A percentile compares a stretch with the other conserved stretches of the same genome.
These are phyloP conservation scores for Penicillium psychrosexuale DNA, from an alignment of 2,329 filamentous ascomycete genomes.

Conservation along the genomic window DNA sequence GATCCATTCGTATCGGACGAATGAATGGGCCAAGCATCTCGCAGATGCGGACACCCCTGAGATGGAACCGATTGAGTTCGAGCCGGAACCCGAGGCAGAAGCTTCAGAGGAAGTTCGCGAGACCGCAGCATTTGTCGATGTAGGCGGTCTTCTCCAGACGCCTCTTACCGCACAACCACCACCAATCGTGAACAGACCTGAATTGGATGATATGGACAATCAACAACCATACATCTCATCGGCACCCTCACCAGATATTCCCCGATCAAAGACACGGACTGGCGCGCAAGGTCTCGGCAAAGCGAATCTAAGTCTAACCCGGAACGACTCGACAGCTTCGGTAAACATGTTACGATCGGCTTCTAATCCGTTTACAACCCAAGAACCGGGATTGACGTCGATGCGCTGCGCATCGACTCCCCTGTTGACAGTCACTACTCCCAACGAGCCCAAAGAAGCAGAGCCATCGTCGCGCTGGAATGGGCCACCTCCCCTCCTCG, in stretches of 20 bases:
- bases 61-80: constrained; percentile 41
- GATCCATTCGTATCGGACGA: constrained; percentile 80
- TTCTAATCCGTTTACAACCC: not conserved
- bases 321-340: constrained; percentile 17
- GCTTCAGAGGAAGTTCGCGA: constrained; percentile 44
- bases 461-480: constrained; percentile 24
- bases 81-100: constrained; percentile 33
- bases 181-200: constrained; percentile 29
- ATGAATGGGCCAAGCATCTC: constrained; percentile 94
- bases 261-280: constrained; percentile 8
- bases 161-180: constrained; percentile 51
- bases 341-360: constrained; percentile 2
- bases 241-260: constrained; percentile 1
- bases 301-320: constrained; percentile 6
- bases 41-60: constrained; percentile 71
- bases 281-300: constrained; percentile 5
- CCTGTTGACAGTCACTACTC: constrained; percentile 18
- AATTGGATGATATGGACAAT: constrained; percentile 13
- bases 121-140: constrained; percentile 58
- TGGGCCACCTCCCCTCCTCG: constrained; percentile 49
- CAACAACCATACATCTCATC: constrained; percentile 15
- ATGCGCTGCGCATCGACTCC: constrained; percentile 21
- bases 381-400: not conserved
- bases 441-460: constrained; percentile 14
- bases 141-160: constrained; percentile 65